Base-by-base conservation (phyloP, 768 basidiomycete genomes). In the Steccherinum ochraceum region DNA sequence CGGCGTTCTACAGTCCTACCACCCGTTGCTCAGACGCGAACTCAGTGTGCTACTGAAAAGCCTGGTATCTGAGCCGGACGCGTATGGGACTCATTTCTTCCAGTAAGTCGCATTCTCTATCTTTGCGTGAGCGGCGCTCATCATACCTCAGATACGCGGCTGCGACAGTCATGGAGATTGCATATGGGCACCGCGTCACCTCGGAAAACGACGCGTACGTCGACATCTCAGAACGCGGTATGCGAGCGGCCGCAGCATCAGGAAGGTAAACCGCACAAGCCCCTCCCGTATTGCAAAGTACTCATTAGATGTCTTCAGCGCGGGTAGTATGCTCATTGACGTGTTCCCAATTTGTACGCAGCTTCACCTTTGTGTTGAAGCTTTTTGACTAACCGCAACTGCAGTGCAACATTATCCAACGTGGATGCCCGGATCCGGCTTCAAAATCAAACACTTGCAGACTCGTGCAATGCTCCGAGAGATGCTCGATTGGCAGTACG, bases 361-460 rank as follows among this genome's bases (percentile, higher is more conserved):
- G n/a, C 24, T 1, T 11, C 16, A 16, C 25, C 23, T 16, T 12
- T 25, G 16, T 25, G 5, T 13, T 12, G 19, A 12, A n/a, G 45
- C 46, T 19, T 24, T 23, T 20, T 50, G 4, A 27, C 16, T 12
- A 3, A n/a, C 10, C 41, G 19, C 19, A 24, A 12, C 12, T 20
- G 20, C 40, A 67, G 65, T 68, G 12, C 48, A 39, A 25, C 55
- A 57, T 49, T 42, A 65, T 1, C 70, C 69, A 2, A 42, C 30
- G 10, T 69, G 69, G 67, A 52, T 71, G 20, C 69, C 70, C 0
- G 67, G 67, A 2, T 57, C 66, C 1, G 56, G 45, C 4, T 71
- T 63, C 56, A 65, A 66, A 45, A 45, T 51, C 18, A 52, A 61
- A 30, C 59, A 54, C 1, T 11, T n/a, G 2, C 41, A 39, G 10